Evolutionary conservation across 2,329 filamentous ascomycete species (phyloP).

Genomic region (Bimuria novae-zelandiae): DNA sequence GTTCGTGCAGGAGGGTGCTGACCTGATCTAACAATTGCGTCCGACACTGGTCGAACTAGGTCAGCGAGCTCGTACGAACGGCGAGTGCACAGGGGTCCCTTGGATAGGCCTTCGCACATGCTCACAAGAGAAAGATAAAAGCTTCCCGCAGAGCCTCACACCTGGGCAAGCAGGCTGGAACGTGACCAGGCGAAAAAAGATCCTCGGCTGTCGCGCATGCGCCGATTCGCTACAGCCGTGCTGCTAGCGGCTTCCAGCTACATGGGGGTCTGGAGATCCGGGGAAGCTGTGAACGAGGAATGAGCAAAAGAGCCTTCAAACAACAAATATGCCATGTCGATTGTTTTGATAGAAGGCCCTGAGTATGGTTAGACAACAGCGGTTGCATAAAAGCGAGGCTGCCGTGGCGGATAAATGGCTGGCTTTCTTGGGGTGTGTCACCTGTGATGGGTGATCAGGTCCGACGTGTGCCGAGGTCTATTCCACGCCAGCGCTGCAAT

Average conservation of each 20-base stretch:
- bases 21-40: not conserved
- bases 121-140: not conserved
- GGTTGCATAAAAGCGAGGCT: too few relatives aligned
- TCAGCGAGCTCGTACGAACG: not conserved
- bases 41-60: not conserved
- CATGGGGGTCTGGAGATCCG: conserved; percentile 9
- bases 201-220: not conserved
- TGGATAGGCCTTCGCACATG: not conserved
- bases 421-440: too few relatives aligned
- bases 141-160: conserved; percentile 12
- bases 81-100: not conserved
- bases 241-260: not conserved
- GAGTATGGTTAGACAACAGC: too few relatives aligned
- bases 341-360: too few relatives aligned
- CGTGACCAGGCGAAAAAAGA: not conserved
- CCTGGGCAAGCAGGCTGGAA: not conserved
- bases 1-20: not conserved
- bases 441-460: not conserved
- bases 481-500: not conserved
- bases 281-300: not conserved
- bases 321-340: not conserved
- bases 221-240: not conserved
- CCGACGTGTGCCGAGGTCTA: conserved; percentile 18
- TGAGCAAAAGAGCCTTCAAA: not conserved
- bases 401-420: too few relatives aligned